Percentiles rank a stretch among this genome's conserved stretches.
phyloP scores from a whole-genome alignment of 2,329 filamentous ascomycete genomes.

The Trichophyton mentagrophytes region DNA sequence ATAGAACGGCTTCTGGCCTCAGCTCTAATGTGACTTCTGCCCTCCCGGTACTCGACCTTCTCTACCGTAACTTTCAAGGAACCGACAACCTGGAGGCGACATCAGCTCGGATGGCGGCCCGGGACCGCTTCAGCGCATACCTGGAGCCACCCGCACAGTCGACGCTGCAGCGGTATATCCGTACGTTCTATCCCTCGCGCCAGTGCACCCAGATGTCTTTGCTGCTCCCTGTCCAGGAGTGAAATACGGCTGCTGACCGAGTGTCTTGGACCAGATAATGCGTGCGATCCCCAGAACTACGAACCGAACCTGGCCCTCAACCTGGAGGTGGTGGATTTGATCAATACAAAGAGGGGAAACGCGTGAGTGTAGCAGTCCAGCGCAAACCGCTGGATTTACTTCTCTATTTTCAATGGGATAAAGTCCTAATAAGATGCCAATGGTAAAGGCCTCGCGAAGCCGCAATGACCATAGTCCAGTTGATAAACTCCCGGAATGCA shows the following conservation, averaged over 20 bases:
- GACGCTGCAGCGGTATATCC: conserved; percentile 87
- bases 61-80: not conserved
- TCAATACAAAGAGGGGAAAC: conserved; percentile 95
- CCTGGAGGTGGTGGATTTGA: conserved; percentile 88
- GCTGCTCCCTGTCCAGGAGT: not conserved
- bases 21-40: not conserved
- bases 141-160: conserved; percentile 60
- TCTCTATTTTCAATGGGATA: not conserved
- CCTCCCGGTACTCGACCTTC: not conserved
- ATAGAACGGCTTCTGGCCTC: not conserved
- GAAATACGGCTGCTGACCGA: not conserved
- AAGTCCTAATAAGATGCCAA: conserved; percentile 16
- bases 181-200: conserved; percentile 30
- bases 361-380: conserved; percentile 39
- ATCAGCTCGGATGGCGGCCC: conserved; percentile 84
- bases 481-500: conserved; percentile 92
- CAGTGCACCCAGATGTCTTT: not conserved
- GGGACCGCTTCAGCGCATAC: conserved; percentile 82
- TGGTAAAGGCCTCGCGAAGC: conserved; percentile 65
- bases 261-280: conserved; percentile 49
- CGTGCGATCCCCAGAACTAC: conserved; percentile 93
- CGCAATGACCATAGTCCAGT: conserved; percentile 80
- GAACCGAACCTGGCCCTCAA: conserved; percentile 94
- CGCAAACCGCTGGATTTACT: not conserved
- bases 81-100: conserved; percentile 67